Evolutionary conservation across 2,329 filamentous ascomycete species (phyloP), one percentile per base, ranked within the genome.

Genomic region (Blastomyces gilchristii): DNA sequence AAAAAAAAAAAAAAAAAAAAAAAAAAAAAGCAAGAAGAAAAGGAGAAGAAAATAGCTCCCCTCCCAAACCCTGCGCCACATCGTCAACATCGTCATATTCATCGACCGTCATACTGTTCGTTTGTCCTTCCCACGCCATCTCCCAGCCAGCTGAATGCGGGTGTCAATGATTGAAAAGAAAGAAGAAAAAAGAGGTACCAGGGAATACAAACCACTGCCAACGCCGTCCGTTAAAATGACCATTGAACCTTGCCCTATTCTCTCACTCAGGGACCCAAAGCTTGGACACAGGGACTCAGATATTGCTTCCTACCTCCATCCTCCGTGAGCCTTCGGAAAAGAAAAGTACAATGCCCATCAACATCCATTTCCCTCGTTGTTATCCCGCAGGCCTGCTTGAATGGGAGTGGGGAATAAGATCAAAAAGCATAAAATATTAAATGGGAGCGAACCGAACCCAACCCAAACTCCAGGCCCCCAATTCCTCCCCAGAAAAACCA

Each of bases 371-470:
- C 3, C 16, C 18, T 45, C 2, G 43, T 45, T 7, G 43, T 45
- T n/a, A n/a, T 45, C 43, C 43, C 43, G 43, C 43, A 45, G 43
- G 31, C n/a, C 16, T 45, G 43, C 45, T 47, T 47, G 45, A 47
- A 7, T 31, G 22, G 25, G 25, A 31, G 34, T 37, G 34, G 52
- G 52, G 28, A 34, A 54, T 37, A 37, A 16, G 16, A 37, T 37
- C 34, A 54, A 54, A 54, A 54, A n/a, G 58, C 34, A 9, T 37
- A 28, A 41, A 58, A 58, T 52, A 61, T 14, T 34, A 57, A 58
- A 41, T 18, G 41, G 43, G 52, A 34, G 47, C n/a, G n/a, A 22
- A 22, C n/a, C 22, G 16, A 22, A 34, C 18, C 52, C 47, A 22
- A 22, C n/a, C 47, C 52, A 62, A 58, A 58, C 56, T 45, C 37